Conservation (phyloP, 2,329 filamentous ascomycete genomes). For the Aureobasidium sp. region DNA sequence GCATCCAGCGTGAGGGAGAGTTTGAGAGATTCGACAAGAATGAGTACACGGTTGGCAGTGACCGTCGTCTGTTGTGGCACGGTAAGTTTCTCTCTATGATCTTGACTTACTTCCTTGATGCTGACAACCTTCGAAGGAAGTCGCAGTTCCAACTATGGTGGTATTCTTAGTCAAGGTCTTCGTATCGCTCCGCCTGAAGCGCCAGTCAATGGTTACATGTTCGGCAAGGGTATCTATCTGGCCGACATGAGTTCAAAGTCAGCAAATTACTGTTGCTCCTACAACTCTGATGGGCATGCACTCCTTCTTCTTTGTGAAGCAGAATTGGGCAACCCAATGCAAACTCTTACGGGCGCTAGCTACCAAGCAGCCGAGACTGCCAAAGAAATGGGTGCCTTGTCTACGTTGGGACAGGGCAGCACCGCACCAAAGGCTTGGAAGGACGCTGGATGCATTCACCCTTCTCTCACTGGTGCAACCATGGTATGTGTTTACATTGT, state of each 20-base stretch:
- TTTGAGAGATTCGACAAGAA: constrained; percentile 58
- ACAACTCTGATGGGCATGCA: constrained; percentile 56
- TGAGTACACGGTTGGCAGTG: constrained; percentile 45
- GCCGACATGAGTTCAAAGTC: constrained; percentile 61
- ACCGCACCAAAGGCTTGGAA: constrained; percentile 65
- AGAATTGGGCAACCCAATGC: constrained; percentile 69
- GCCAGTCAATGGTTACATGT: constrained; percentile 60
- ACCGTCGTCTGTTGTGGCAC: constrained; percentile 79
- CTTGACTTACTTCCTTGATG: no score
- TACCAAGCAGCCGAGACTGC: constrained; percentile 60
- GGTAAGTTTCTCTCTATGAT: constrained; percentile 35
- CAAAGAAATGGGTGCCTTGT: constrained; percentile 51
- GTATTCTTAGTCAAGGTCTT: constrained; percentile 79
- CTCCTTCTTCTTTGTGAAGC: constrained; percentile 79
- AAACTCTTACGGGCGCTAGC: constrained; percentile 51
- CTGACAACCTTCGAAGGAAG: no score
- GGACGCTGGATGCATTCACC: constrained; percentile 62
- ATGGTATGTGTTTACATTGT: constrained; percentile 46
- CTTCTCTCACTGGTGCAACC: constrained; percentile 57
- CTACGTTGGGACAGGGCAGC: constrained; percentile 64
- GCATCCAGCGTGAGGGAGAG: constrained; percentile 71
- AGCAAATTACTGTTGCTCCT: constrained; percentile 62
- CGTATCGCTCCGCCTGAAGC: constrained; percentile 85
- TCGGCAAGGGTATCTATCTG: constrained; percentile 74
- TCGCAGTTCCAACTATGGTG: constrained; percentile 66